Base-by-base conservation (phyloP, 2,329 filamentous ascomycete genomes). In the Whalleya microplaca region DNA sequence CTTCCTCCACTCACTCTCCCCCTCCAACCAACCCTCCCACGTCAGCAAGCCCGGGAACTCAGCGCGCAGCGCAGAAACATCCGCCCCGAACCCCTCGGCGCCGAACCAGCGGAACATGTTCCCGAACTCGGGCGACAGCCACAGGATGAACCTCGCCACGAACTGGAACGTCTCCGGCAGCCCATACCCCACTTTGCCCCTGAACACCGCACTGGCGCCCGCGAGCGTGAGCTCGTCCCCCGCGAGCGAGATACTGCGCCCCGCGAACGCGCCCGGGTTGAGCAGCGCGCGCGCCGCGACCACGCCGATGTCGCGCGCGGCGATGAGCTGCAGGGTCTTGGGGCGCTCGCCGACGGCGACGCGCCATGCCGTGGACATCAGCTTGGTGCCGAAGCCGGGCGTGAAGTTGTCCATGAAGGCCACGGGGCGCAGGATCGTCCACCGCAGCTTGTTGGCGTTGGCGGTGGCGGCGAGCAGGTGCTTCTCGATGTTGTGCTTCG, bases 401-500 rank as follows among this genome's bases (percentile, higher is more conserved):
- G 64, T 62, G 29, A 76, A 64, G 55, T 76, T 75, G 10, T 77
- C 75, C 72, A 76, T 76, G 61, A 78, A 77, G 0, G 71, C 73
- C 1, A 74, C 72, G 2, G 75, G 75, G 3, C 75, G 68, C 0
- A 77, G 64, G 6, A 77, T 71, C 0, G 70, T 70, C 72, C 73
- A 76, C 4, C 56, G 51, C 72, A 76, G 75, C 23, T 57, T 47
- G 6, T 12, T 16, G 9, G 32, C 8, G 2, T 53, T 57, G 12
- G 62, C 53, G 8, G 75, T 66, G 32, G 75, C 73, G 21, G 80
- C 73, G 27, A 81, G 72, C n/a, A 88, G 76, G 61, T 88, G 77
- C 48, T 81, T 72, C 69, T 89, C 86, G 62, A 88, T 84, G 32
- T 80, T 69, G 64, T 84, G 78, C 69, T 89, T 88, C 69, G 71